These are phyloP conservation scores for Dictyostelium intermedium DNA, from an alignment of 78 protist species.

Conservation along the genomic window DNA sequence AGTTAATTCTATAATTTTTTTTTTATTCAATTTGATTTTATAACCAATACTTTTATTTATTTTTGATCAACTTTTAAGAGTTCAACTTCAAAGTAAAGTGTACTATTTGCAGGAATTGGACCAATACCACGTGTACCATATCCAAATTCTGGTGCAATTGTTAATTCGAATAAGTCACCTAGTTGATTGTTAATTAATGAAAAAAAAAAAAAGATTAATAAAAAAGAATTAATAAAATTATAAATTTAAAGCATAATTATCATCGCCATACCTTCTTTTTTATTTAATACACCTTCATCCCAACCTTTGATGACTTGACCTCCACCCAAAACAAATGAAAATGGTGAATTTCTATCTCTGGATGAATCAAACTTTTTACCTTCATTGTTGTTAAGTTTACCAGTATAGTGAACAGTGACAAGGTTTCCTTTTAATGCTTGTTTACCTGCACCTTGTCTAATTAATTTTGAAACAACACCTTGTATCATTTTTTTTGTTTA, in stretches of 20 bases:
- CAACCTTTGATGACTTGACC: constrained; percentile 86
- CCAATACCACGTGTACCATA: constrained; percentile 46
- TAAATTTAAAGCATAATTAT: too few species aligned
- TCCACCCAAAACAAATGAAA: constrained; percentile 65
- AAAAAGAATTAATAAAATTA: neutral
- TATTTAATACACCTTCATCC: constrained; percentile 68
- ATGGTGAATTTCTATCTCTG: constrained; percentile 17
- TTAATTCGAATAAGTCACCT: constrained; percentile 81
- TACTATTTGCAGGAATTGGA: constrained; percentile 53
- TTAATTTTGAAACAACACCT: neutral
- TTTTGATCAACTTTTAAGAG: neutral
- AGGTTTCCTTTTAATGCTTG: neutral
- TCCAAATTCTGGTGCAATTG: constrained; percentile 66
- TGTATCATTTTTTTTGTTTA: neutral
- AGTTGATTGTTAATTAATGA: neutral
- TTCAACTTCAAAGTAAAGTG: constrained; percentile 28
- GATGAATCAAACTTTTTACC: neutral
- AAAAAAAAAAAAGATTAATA: neutral
- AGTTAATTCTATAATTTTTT: too few species aligned
- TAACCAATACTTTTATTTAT: neutral
- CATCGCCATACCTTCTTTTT: constrained; percentile 45
- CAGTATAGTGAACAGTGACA: constrained; percentile 16
- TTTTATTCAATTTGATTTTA: too few species aligned
- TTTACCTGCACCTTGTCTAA: neutral
- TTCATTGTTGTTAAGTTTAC: neutral